Evolutionary conservation across 129 eudicot genomes (phyloP), one percentile per base, ranked within the genome.

Genomic region (Rutidosis leptorrhynchoides): DNA sequence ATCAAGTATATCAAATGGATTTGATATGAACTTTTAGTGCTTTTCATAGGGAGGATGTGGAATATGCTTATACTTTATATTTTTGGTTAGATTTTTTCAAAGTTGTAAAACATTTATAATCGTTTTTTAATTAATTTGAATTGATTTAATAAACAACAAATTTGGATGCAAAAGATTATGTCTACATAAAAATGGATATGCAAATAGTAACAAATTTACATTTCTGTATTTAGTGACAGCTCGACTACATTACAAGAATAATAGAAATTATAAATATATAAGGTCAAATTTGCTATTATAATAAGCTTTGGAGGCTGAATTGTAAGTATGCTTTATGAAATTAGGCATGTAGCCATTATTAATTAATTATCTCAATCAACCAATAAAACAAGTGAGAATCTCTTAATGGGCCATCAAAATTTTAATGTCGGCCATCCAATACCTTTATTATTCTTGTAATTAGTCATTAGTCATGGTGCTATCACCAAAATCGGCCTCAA

Each of bases 401-500:
- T 22, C 43, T 22, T 57, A 15, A 65, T 74, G 79, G 73, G 68
- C 79, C 62, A 66, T 74, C 49, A 26, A 27, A 40, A 65, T 28
- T 65, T 20, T 49, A 27, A 65, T 74, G 78, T 74, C 69, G 79
- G 79, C 79, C 74, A 75, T 48, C 29, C 14, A 68, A 35, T 25
- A 30, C 57, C 37, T 61, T 28, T 62, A 33, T 19, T 14, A 4
- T 25, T 46, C 56, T 55, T 42, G 54, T 49, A 37, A 19, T 6
- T 14, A 35, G 32, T 55, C 11, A 23, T 12, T 55, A 55, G 32
- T 20, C 11, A 55, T 54, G 11, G 4, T 1, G 54, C 7, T 54
- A 54, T 4, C 27, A 54, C 17, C 23, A 3, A 54, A 54, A 21
- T 14, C 60, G 6, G 28, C 16, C 60, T 1, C 17, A 23, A 11